These are phyloP conservation scores for Symbiodinium pilosum DNA, from an alignment of 73 alveolate species.

Conservation along the genomic window DNA sequence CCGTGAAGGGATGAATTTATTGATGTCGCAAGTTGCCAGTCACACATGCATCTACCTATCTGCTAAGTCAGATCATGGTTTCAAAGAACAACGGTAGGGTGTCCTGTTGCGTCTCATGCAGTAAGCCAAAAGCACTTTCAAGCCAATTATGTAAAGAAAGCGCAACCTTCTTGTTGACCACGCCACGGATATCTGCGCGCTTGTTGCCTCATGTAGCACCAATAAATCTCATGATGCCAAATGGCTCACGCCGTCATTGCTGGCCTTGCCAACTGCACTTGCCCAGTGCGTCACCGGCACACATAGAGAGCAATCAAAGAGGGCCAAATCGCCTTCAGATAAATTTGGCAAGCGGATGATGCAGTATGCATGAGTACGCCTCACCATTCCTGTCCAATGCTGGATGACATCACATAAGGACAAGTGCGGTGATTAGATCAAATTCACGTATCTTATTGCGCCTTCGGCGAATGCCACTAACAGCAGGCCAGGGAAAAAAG, in stretches of 20 bases:
- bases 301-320: slow-evolving; percentile 68
- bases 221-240: too few relatives aligned
- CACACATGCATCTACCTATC: background rate
- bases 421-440: too few relatives aligned
- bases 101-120: too few relatives aligned
- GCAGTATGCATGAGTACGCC: too few relatives aligned
- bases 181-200: slow-evolving; percentile 34
- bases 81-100: too few relatives aligned
- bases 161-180: slow-evolving; percentile 83
- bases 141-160: too few relatives aligned
- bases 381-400: too few relatives aligned
- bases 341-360: background rate
- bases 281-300: slow-evolving; percentile 93
- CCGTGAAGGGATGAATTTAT: too few relatives aligned
- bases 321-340: slow-evolving; percentile 53
- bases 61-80: background rate
- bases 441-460: too few relatives aligned
- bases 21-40: background rate
- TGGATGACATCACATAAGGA: too few relatives aligned
- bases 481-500: slow-evolving; percentile 61
- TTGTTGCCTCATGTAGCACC: slow-evolving; percentile 6
- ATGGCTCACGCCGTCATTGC: too few relatives aligned
- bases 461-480: slow-evolving; percentile 92
- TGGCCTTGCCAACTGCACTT: slow-evolving; percentile 37
- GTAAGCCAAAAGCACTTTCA: too few relatives aligned